Percentiles rank a stretch among this genome's conserved stretches.
These are phyloP conservation scores for Backusella australiensis DNA, from an alignment of 192 early-diverging fungal genomes.

Conservation along the genomic window DNA sequence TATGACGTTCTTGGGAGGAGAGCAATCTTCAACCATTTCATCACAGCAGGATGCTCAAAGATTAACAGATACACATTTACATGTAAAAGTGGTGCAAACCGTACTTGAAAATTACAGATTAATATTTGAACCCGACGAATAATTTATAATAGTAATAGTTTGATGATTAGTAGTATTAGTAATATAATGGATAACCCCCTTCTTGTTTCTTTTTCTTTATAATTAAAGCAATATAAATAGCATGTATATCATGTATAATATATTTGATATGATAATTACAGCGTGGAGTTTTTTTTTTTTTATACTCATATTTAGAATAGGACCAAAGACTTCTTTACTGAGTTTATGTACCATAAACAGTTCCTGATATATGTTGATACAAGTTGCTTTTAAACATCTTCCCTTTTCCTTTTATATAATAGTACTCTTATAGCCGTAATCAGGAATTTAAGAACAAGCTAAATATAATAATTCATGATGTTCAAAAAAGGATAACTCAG, in stretches of 20 bases:
- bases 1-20: conserved; percentile 71
- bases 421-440: not conserved
- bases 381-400: not conserved
- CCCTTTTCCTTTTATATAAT: not conserved
- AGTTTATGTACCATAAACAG: not conserved
- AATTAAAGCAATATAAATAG: not conserved
- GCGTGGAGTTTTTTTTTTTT: not conserved
- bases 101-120: conserved; percentile 59
- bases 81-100: conserved; percentile 63
- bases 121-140: conserved; percentile 67
- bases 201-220: not conserved
- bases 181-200: not conserved
- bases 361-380: not conserved
- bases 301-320: not conserved
- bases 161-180: not conserved
- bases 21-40: conserved; percentile 7
- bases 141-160: conserved; percentile 1
- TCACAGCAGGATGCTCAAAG: conserved; percentile 33
- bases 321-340: not conserved
- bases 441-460: not conserved
- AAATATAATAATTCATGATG: not conserved
- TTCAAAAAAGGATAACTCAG: not conserved
- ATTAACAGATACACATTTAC: conserved; percentile 59
- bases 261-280: not conserved
- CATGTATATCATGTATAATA: not conserved